These are phyloP conservation scores for Claviceps maximensis DNA, from an alignment of 2,329 filamentous ascomycete genomes.

Conservation along the genomic window DNA sequence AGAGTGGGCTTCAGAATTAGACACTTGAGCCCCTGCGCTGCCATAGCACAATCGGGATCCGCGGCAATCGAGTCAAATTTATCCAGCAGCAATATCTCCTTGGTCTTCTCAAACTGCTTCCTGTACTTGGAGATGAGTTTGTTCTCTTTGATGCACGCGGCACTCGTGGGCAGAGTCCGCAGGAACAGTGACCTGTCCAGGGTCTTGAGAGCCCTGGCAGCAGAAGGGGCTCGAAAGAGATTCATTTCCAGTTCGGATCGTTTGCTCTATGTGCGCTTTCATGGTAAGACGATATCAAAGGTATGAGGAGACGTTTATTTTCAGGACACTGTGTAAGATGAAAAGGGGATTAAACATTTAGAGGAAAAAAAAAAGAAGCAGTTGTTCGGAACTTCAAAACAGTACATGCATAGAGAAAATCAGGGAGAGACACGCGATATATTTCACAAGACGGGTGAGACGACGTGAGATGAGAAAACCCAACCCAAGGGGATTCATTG, in stretches of 20 bases:
- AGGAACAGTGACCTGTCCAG: conserved; percentile 78
- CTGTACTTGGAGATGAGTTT: conserved; percentile 63
- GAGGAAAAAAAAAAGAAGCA: not conserved
- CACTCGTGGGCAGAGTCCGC: conserved; percentile 61
- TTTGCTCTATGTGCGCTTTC: conserved; percentile 3
- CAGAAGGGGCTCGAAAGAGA: conserved; percentile 61
- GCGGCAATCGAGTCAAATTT: conserved; percentile 49
- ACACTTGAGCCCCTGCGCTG: conserved; percentile 45
- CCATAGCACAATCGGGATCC: conserved; percentile 44
- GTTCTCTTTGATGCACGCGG: conserved; percentile 63
- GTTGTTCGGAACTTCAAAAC: too few species aligned
- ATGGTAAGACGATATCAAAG: not conserved
- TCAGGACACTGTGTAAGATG: not conserved
- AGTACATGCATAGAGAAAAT: not conserved
- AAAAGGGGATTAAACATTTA: too few species aligned
- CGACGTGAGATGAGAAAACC: too few species aligned
- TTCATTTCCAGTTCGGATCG: conserved; percentile 31
- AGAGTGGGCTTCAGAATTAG: conserved; percentile 46
- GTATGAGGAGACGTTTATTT: too few species aligned
- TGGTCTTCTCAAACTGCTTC: conserved; percentile 48
- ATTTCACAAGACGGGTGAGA: not conserved
- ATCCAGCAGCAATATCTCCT: conserved; percentile 52
- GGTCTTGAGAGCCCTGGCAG: conserved; percentile 60
- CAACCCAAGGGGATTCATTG: not conserved
- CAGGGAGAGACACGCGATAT: not conserved